Evolutionary conservation across 495 filamentous ascomycete genomes (phyloP).

Genomic region (Glonium stellatum): DNA sequence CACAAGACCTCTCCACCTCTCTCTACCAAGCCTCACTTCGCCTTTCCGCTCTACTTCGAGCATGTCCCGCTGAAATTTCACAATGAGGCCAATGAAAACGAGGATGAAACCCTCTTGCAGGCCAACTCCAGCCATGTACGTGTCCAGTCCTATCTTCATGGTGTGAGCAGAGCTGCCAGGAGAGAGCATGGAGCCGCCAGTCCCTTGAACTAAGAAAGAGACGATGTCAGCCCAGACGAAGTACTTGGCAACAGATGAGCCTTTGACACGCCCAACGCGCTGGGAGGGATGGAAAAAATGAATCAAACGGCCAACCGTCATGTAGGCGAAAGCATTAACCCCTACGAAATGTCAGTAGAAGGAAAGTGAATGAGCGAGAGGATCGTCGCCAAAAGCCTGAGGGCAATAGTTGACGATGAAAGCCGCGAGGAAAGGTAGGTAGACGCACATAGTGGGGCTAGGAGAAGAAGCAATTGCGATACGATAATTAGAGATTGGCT

Average conservation of each 20-base stretch:
- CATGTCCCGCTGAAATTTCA: constrained; percentile 43
- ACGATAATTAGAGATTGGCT: constrained; percentile 21
- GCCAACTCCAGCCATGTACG: constrained; percentile 55
- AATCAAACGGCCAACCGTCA: constrained; percentile 57
- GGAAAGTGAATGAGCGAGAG: background rate
- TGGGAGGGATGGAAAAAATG: constrained; percentile 46
- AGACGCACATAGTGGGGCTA: constrained; percentile 42
- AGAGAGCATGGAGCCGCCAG: constrained; percentile 43
- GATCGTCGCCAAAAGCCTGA: too few relatives aligned
- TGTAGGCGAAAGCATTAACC: constrained; percentile 63
- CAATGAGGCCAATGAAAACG: constrained; percentile 41
- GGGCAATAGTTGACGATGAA: background rate
- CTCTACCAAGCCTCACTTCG: constrained; percentile 33
- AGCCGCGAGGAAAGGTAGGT: background rate
- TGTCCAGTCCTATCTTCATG: constrained; percentile 42
- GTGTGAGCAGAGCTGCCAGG: constrained; percentile 6
- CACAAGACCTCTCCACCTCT: constrained; percentile 40
- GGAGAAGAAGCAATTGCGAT: constrained; percentile 38
- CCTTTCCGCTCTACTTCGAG: constrained; percentile 14
- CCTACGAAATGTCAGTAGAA: constrained; percentile 21
- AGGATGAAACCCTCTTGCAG: constrained; percentile 54
- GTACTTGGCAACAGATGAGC: constrained; percentile 42
- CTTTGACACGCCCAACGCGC: constrained; percentile 43
- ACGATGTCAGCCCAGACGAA: constrained; percentile 58
- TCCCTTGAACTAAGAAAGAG: constrained; percentile 53